Evolutionary conservation across 345 rosid genomes (phyloP).

Genomic region (Ailanthus altissimus): DNA sequence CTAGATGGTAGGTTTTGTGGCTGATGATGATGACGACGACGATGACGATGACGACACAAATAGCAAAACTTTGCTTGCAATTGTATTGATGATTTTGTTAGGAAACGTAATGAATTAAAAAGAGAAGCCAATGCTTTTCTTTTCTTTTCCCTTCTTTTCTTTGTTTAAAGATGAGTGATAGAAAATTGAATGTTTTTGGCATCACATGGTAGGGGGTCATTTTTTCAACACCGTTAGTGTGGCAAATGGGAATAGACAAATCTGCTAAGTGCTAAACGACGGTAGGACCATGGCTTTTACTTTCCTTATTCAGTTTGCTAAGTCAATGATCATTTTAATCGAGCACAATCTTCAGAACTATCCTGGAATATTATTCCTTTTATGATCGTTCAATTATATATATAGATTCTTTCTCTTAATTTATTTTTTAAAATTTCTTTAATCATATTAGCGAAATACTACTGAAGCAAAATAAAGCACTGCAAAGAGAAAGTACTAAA

Average conservation of each 20-base stretch:
- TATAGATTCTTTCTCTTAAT: too few species aligned
- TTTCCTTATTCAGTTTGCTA: conserved; percentile 9
- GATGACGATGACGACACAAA: conserved; percentile 19
- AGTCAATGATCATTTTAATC: not conserved
- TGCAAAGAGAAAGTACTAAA: not conserved
- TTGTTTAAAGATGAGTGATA: conserved; percentile 5
- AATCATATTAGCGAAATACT: not conserved
- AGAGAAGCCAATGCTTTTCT: conserved; percentile 16
- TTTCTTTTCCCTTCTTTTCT: not conserved
- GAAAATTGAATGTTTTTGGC: conserved; percentile 18
- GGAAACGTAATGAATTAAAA: conserved; percentile 5
- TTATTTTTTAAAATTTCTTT: too few species aligned
- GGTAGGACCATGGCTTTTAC: conserved; percentile 32
- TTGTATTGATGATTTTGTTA: conserved; percentile 13
- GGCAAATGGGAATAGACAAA: conserved; percentile 10
- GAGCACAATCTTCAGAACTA: not conserved
- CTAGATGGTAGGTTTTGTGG: conserved; percentile 4
- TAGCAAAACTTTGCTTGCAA: conserved; percentile 23
- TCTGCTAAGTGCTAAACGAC: not conserved
- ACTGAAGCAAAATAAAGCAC: too few species aligned
- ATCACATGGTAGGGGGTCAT: not conserved
- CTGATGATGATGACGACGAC: conserved; percentile 24
- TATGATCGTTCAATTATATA: not conserved
- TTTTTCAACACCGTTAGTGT: not conserved
- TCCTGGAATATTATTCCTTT: not conserved